Base-by-base conservation (phyloP, 2,329 filamentous ascomycete genomes). In the Trichophyton equinum region DNA sequence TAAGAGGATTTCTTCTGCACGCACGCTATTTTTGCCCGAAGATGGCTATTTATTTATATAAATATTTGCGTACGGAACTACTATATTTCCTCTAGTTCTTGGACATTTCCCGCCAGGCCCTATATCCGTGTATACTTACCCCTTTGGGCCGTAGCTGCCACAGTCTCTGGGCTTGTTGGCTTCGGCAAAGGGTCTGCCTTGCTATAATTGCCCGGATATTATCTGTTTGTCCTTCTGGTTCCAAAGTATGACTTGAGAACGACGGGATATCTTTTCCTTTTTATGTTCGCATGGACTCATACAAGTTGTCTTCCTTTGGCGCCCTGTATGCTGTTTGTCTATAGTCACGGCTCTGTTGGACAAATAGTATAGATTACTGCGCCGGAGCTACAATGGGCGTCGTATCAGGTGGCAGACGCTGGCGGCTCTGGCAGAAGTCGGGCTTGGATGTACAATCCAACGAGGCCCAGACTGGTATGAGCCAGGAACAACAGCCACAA, bases 91-190 rank as follows among this genome's bases (percentile, higher is more conserved):
- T 20, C 18, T 46, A 13, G 20, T 8, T 20, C 18, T 18, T 18
- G 11, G 44, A 7, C 44, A 20, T 47, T 25, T 47, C 18, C 20
- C 4, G 44, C 22, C 20, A 38, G 33, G 9, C 22, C 1, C 8
- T 25, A 51, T 51, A 51, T 27, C 46, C 46, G 46, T 51, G 46
- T 51, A 51, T 51, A 51, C 46, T 51, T 51, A 51, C 46, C 46
- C 46, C 25, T 51, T 51, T 51, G 20, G 22, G 46, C 8, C 20
- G 25, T 51, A 51, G 46, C 46, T 25, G 44, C 44, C 25, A 47
- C 44, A 20, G 44, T 8, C 20, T 27, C 22, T 25, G 20, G 20
- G 13, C 8, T 11, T 6, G 22, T 30, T 30, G 27, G 27, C 27
- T 30, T 30, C 27, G 27, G 6, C 2, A 30, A 30, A 30, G 27